Base-by-base conservation (phyloP, 768 basidiomycete genomes). In the Pisolithus marmoratus region DNA sequence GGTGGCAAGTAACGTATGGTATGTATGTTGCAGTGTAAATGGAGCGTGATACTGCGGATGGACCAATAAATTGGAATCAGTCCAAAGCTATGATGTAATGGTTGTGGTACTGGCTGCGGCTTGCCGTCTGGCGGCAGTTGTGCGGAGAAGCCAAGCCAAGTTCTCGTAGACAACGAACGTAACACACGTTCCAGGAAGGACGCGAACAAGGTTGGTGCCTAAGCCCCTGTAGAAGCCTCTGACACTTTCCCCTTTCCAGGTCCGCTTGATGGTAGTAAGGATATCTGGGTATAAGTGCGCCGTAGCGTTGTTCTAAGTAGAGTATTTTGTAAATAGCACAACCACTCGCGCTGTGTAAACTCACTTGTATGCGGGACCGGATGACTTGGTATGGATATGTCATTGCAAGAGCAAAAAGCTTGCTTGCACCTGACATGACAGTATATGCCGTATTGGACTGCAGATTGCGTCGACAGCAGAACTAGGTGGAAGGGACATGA, bases 381-480 rank as follows among this genome's bases (percentile, higher is more conserved):
- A 99, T 77, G 41, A 99, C 96, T 72, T 99, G 96, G 67, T 98
- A 98, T 8, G 96, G 96, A 67, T 99, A 99, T 31, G 96, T 99
- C 20, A 84, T 58, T 5, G 81, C 70, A 38, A 98, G 80, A 1
- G 96, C 92, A 20, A 79, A 77, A 5, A 96, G 71, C 69, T 98
- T 98, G 58, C 93, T 94, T 22, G 81, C 77, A 19, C 90, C 95
- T 0, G 92, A 95, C 81, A 97, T 95, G 37, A 90, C 56, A 8
- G 93, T 90, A 71, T 98, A 98, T 29, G 92, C 78, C 29, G 82
- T 76, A 63, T 98, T 98, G 17, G 91, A 90, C 95, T 97, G 60
- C 0, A 44, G 45, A 60, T 19, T 44, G 37, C 24, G 41, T 38
- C 34, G 38, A 50, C 1, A 15, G 22, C 31, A 31, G 37, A 36